phyloP scores from a whole-genome alignment of 208 protist genomes.

The Trypanosoma caninum region DNA sequence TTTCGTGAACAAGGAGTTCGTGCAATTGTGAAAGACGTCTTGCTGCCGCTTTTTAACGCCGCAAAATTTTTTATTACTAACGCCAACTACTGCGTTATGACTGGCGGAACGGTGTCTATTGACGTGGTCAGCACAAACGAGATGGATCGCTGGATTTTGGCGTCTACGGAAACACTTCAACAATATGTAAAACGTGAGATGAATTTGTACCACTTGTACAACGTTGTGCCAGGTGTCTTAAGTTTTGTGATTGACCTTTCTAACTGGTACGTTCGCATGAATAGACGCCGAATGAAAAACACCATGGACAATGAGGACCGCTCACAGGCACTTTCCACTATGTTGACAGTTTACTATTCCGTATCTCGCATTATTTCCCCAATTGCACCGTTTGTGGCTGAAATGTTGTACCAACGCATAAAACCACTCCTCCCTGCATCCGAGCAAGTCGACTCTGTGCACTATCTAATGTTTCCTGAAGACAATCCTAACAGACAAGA shows the following conservation, averaged over 20 bases:
- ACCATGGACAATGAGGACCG: constrained; percentile 68
- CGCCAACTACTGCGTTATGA: constrained; percentile 64
- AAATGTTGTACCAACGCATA: constrained; percentile 98
- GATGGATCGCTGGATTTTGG: constrained; percentile 99
- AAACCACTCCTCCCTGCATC: constrained; percentile 80
- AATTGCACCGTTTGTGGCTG: constrained; percentile 99
- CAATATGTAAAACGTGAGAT: constrained; percentile 96
- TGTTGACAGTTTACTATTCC: constrained; percentile 93
- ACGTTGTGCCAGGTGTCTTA: constrained; percentile 97
- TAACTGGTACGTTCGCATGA: constrained; percentile 99
- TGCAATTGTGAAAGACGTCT: constrained; percentile 96
- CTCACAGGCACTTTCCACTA: constrained; percentile 77
- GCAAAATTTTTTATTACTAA: constrained; percentile 98
- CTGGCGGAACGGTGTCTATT: constrained; percentile 45
- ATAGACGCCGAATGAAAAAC: constrained; percentile 95
- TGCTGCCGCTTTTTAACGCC: constrained; percentile 99
- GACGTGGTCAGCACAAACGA: constrained; percentile 88
- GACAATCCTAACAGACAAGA: constrained; percentile 66
- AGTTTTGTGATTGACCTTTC: constrained; percentile 98
- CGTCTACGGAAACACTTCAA: constrained; percentile 91
- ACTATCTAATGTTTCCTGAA: constrained; percentile 93
- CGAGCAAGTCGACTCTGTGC: constrained; percentile 87
- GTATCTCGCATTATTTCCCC: constrained; percentile 93
- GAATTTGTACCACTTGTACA: constrained; percentile 98
- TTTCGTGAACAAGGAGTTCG: constrained; percentile 95